Evolutionary conservation across 2,329 filamentous ascomycete species (phyloP), one percentile per base, ranked within the genome.

Genomic region (Claviceps sp.): DNA sequence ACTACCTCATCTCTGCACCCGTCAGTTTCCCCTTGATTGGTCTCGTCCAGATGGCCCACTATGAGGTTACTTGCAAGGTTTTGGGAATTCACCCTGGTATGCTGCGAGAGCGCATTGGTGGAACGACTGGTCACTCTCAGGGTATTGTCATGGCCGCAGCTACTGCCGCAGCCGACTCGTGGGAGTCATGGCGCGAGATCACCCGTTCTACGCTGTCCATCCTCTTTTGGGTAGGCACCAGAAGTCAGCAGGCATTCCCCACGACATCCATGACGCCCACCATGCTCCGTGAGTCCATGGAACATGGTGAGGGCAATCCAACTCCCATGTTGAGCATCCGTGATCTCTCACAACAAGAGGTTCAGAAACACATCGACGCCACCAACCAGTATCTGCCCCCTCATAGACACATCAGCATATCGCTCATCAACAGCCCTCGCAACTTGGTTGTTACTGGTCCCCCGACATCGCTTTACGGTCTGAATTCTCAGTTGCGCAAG

Each of bases 321-420:
- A 97, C 93, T 1, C 94, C 93, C 43, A 98, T 98, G 93, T 74
- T 98, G 59, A 97, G 93, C 63, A 95, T 98, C 59, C 88, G 93
- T 48, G 93, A 98, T 64, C 80, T 98, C 30, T 85, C 91, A 0
- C 81, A 86, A 62, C 79, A 84, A 44, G 87, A 94, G 59, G 88
- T 98, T 13, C 90, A 98, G 70, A 89, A 91, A 69, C 91, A 97
- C 71, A 95, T 98, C 60, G 86, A 97, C 70, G 87, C 86, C 14
- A 98, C 93, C 58, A 98, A 98, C 70, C 84, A 96, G 67, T 95
- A 98, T 72, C 79, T 98, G 53, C 93, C 93, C 0, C 73, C 86
- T 57, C 90, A 96, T 62, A 83, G 90, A 53, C 93, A 97, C 66
- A 96, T 98, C 65, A 84, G 84, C 65, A 91, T 98, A 61, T 97